Percentiles rank a stretch among this genome's conserved stretches.
Evolutionary conservation across 2,329 filamentous ascomycete species (phyloP).

Genomic region (Pseudopithomyces chartarum): DNA sequence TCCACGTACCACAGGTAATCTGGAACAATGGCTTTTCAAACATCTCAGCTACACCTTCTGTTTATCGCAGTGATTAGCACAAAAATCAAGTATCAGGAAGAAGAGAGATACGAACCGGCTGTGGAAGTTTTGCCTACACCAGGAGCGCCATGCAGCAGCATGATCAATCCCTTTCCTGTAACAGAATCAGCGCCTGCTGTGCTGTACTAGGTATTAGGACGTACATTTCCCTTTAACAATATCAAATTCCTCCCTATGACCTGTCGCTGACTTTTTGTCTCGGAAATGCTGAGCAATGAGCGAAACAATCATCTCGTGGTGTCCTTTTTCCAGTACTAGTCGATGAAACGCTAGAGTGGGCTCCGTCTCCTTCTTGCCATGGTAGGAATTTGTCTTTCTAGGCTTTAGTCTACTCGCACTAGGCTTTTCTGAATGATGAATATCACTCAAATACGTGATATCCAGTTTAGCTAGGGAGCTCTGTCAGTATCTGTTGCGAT

Average conservation of each 20-base stretch:
- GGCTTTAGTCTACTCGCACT: not conserved
- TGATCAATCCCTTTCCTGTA: slow-evolving; percentile 10
- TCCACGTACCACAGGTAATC: slow-evolving; percentile 11
- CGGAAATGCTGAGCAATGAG: slow-evolving; percentile 11
- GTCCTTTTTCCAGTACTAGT: slow-evolving; percentile 3
- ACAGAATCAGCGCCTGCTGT: not conserved
- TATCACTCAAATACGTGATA: slow-evolving; percentile 1
- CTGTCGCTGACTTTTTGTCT: slow-evolving; percentile 7
- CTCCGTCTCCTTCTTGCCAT: not conserved
- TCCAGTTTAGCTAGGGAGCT: slow-evolving; percentile 1
- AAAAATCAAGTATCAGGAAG: not conserved
- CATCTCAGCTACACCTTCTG: slow-evolving; percentile 10
- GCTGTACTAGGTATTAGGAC: not conserved
- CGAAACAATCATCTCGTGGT: slow-evolving; percentile 4
- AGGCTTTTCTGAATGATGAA: not conserved
- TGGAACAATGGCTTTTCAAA: slow-evolving; percentile 12
- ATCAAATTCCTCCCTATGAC: slow-evolving; percentile 6
- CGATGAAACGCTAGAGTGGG: slow-evolving; percentile 1
- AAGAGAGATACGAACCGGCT: slow-evolving; percentile 4
- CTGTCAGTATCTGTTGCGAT: not conserved
- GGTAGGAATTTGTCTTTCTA: not conserved
- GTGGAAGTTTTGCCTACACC: slow-evolving; percentile 18
- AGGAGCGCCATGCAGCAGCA: slow-evolving; percentile 13
- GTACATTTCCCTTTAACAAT: slow-evolving; percentile 9
- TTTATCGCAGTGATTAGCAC: not conserved